phyloP scores from a whole-genome alignment of 805 yeast species.

The Hermanozyma aechmeae region DNA sequence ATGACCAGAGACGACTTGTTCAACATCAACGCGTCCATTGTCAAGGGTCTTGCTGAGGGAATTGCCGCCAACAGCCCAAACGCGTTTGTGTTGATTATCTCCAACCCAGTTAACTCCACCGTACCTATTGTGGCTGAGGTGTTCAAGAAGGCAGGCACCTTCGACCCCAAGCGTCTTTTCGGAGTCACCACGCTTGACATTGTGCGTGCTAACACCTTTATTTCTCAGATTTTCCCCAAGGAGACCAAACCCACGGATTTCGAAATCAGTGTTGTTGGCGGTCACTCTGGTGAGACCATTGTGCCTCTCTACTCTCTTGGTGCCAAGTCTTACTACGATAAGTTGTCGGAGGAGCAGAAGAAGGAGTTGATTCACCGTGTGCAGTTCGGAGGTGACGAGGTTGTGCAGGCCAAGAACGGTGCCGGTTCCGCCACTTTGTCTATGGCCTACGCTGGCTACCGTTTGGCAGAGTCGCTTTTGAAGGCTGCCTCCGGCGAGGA shows the following conservation, averaged over 20 bases:
- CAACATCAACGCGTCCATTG: conserved; percentile 75
- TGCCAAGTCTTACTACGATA: conserved; percentile 23
- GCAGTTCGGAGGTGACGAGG: conserved; percentile 85
- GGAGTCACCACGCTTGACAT: conserved; percentile 88
- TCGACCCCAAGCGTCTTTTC: conserved; percentile 63
- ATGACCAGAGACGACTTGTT: conserved; percentile 89
- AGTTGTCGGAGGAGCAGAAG: conserved; percentile 24
- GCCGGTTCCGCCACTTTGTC: conserved; percentile 92
- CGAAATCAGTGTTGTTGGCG: conserved; percentile 76
- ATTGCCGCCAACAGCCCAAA: conserved; percentile 65
- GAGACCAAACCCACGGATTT: conserved; percentile 41
- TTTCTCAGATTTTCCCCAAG: conserved; percentile 43
- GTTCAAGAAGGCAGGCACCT: conserved; percentile 56
- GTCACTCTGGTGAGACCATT: conserved; percentile 92
- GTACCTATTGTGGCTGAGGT: conserved; percentile 85
- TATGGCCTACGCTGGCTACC: conserved; percentile 91
- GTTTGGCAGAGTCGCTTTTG: conserved; percentile 52
- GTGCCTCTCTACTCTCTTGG: conserved; percentile 68
- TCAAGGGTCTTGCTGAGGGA: conserved; percentile 62
- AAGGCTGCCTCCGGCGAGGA: conserved; percentile 18
- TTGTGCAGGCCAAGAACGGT: conserved; percentile 90
- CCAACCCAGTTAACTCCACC: conserved; percentile 91
- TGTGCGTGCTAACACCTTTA: conserved; percentile 79
- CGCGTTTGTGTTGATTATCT: conserved; percentile 73
- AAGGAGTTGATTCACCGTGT: conserved; percentile 34